Base-by-base conservation (phyloP, 306 rosid genomes). In the Cercis canadensis region DNA sequence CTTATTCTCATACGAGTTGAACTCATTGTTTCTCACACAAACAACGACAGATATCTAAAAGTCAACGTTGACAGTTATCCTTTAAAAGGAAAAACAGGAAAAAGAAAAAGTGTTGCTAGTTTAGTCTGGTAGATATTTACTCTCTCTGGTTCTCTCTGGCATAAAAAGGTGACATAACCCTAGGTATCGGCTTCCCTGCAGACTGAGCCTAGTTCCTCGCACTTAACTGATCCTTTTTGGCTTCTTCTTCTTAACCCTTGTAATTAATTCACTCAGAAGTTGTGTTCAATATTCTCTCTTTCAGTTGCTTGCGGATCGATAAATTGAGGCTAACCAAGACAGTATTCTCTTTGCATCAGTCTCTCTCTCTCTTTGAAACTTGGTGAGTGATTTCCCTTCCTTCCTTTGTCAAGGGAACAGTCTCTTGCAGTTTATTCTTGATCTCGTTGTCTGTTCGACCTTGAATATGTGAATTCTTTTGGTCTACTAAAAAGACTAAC, bases 401-500 rank as follows among this genome's bases (percentile, higher is more conserved):
- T 77, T 73, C 34, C 73, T 81, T 81, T 77, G 85, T 81, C 8
- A 81, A 77, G 62, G 62, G 59, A 67, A 81, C 82, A 50, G 10
- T 21, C 39, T 75, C 73, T 77, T 77, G 70, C 62, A 57, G 47
- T 14, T 67, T 67, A 12, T 40, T 67, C 85, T 81, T 46, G 72
- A 77, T 73, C 46, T 81, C 85, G 80, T 81, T 81, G 82, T 81
- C 85, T 81, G 85, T 81, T 81, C 82, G 85, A 77, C 82, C 85
- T 76, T 80, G 81, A 41, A 0, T 60, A 29, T 31, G 11, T 36
- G 6, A n/a, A n/a, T n/a, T n/a, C n/a, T n/a, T n/a, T n/a, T n/a
- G n/a, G n/a, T n/a, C n/a, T n/a, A n/a, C n/a, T n/a, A n/a, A n/a
- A n/a, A n/a, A n/a, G n/a, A n/a, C n/a, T n/a, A n/a, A n/a, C n/a